These are phyloP conservation scores for Pulveroboletus sp. DNA, from an alignment of 768 basidiomycete species.

Conservation along the genomic window DNA sequence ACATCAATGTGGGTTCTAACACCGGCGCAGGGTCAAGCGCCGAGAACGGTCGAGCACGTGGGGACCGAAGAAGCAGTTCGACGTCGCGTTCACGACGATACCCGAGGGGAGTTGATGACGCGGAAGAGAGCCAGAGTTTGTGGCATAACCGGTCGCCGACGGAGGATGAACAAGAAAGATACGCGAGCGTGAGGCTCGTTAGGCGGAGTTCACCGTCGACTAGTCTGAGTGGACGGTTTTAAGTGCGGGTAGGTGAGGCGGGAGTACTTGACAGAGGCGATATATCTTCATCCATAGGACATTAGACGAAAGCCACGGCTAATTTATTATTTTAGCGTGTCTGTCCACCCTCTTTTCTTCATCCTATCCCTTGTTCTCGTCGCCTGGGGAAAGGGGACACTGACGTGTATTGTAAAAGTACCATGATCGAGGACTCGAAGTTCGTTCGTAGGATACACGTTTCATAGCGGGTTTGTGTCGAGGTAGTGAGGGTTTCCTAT, in stretches of 20 bases:
- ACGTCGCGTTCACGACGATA: conserved; percentile 47
- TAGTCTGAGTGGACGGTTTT: conserved; percentile 16
- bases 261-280: neutral
- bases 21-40: neutral
- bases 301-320: neutral
- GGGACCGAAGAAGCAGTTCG: conserved; percentile 34
- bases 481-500: too few relatives aligned
- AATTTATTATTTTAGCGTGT: neutral
- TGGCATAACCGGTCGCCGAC: conserved; percentile 36
- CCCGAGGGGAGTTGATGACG: conserved; percentile 46
- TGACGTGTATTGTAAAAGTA: neutral
- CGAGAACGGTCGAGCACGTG: conserved; percentile 16
- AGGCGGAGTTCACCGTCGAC: conserved; percentile 19
- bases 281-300: neutral
- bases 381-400: neutral
- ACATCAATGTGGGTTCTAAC: neutral
- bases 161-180: conserved; percentile 16
- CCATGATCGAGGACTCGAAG: neutral
- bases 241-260: neutral
- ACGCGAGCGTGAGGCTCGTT: conserved; percentile 38
- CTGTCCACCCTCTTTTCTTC: neutral
- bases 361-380: too few relatives aligned
- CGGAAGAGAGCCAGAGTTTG: conserved; percentile 57
- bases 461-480: neutral
- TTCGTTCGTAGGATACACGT: neutral